Percentiles rank a stretch among this genome's conserved stretches.
Evolutionary conservation across 805 yeast species (phyloP).

Genomic region (Schwanniomyces occidentalis): DNA sequence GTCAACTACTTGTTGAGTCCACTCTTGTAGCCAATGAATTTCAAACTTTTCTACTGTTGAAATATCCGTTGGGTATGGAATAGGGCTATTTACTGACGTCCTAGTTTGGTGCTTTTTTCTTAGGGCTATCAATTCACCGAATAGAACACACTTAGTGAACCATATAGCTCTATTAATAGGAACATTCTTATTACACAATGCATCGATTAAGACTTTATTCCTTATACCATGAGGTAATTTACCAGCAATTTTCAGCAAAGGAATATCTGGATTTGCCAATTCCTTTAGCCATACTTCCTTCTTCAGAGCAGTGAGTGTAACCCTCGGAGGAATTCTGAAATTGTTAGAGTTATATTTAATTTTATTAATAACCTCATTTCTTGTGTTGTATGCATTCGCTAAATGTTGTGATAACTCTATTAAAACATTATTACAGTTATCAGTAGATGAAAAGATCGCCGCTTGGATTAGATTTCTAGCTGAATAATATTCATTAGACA

Average conservation of each 20-base stretch:
- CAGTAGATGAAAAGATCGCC: slow-evolving; percentile 37
- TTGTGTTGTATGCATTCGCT: slow-evolving; percentile 34
- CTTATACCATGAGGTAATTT: slow-evolving; percentile 91
- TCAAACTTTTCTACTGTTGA: slow-evolving; percentile 35
- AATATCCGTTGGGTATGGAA: slow-evolving; percentile 6
- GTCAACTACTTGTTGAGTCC: slow-evolving; percentile 83
- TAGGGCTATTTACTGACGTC: slow-evolving; percentile 7
- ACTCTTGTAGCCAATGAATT: slow-evolving; percentile 72
- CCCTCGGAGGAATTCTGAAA: slow-evolving; percentile 83
- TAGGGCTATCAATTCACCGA: slow-evolving; percentile 57
- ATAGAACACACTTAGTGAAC: slow-evolving; percentile 86
- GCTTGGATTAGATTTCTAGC: slow-evolving; percentile 63
- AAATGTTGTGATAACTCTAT: slow-evolving; percentile 40
- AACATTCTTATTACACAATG: slow-evolving; percentile 61
- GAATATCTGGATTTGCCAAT: slow-evolving; percentile 64
- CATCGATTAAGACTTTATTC: slow-evolving; percentile 71
- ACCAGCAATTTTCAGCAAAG: slow-evolving; percentile 66
- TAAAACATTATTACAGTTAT: slow-evolving; percentile 34
- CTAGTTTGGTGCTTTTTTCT: slow-evolving; percentile 30
- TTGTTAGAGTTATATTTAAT: slow-evolving; percentile 32
- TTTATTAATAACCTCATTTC: slow-evolving; percentile 43
- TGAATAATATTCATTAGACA: slow-evolving; percentile 65
- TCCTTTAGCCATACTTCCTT: slow-evolving; percentile 84
- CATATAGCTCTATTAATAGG: slow-evolving; percentile 86
- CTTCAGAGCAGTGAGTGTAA: slow-evolving; percentile 84